Evolutionary conservation across 2,329 filamentous ascomycete species (phyloP).

Genomic region (Trichoderma oligosporum): DNA sequence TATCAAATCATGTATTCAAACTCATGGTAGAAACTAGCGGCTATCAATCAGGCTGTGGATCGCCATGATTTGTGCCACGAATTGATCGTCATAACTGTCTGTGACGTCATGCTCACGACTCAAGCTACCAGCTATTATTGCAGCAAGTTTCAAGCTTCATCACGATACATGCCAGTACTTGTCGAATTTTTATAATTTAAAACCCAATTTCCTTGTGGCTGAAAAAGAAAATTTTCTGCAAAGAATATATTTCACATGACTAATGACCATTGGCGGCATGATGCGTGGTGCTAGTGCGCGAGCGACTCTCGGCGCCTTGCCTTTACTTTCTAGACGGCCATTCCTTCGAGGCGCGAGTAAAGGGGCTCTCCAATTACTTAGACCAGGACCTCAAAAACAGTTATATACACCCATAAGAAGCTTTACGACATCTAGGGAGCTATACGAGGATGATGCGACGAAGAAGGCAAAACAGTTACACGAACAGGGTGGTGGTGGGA

Average conservation of each 20-base stretch:
- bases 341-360: background rate
- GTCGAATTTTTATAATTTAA: background rate
- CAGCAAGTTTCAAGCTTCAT: background rate
- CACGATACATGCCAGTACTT: too few relatives aligned
- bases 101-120: constrained; percentile 4
- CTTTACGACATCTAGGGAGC: constrained; percentile 24
- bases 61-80: background rate
- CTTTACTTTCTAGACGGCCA: background rate
- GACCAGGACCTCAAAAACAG: background rate
- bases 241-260: background rate
- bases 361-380: background rate
- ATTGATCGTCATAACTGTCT: background rate
- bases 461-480: constrained; percentile 21
- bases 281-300: constrained; percentile 13
- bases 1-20: background rate
- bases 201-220: background rate
- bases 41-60: background rate
- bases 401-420: constrained; percentile 18
- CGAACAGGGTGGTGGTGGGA: constrained; percentile 24
- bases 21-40: background rate
- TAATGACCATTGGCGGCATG: background rate
- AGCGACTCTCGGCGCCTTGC: background rate
- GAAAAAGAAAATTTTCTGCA: too few relatives aligned
- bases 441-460: constrained; percentile 19
- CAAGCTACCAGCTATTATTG: background rate